These are phyloP conservation scores for Arthrobotrys megalospora DNA, from an alignment of 2,329 filamentous ascomycete species.

Conservation along the genomic window DNA sequence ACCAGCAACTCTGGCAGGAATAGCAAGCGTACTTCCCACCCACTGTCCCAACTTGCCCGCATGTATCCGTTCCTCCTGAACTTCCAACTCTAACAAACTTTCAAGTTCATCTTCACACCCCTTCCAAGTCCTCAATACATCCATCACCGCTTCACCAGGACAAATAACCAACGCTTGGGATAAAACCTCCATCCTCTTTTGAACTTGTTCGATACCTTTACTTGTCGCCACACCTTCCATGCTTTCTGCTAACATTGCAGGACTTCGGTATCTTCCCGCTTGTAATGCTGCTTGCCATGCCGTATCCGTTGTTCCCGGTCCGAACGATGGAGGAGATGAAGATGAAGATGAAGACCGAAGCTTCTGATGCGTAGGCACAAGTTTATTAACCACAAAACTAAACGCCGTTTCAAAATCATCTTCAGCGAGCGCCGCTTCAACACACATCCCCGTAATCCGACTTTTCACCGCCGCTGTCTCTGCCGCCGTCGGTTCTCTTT, in stretches of 20 bases:
- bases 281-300: slow-evolving; percentile 84
- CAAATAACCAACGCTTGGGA: slow-evolving; percentile 82
- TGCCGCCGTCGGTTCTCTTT: slow-evolving; percentile 62
- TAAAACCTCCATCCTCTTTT: slow-evolving; percentile 85
- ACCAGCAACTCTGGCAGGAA: slow-evolving; percentile 3
- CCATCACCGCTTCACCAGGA: slow-evolving; percentile 78
- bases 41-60: slow-evolving; percentile 76
- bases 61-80: slow-evolving; percentile 79
- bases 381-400: slow-evolving; percentile 82
- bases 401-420: slow-evolving; percentile 90
- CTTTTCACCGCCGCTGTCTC: slow-evolving; percentile 72
- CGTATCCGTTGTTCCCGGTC: slow-evolving; percentile 69
- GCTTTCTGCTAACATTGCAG: slow-evolving; percentile 74
- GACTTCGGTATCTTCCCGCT: slow-evolving; percentile 80
- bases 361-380: slow-evolving; percentile 68
- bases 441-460: slow-evolving; percentile 83
- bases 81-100: slow-evolving; percentile 76
- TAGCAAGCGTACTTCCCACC: slow-evolving; percentile 64
- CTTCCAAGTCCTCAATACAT: slow-evolving; percentile 81
- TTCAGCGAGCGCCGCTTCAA: slow-evolving; percentile 81
- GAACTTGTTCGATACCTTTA: slow-evolving; percentile 75
- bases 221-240: slow-evolving; percentile 66
- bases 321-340: not conserved
- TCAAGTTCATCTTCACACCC: slow-evolving; percentile 84
- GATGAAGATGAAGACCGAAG: slow-evolving; percentile 31